Conservation (phyloP, 2,329 filamentous ascomycete species). For the Pezicula radicicola region DNA sequence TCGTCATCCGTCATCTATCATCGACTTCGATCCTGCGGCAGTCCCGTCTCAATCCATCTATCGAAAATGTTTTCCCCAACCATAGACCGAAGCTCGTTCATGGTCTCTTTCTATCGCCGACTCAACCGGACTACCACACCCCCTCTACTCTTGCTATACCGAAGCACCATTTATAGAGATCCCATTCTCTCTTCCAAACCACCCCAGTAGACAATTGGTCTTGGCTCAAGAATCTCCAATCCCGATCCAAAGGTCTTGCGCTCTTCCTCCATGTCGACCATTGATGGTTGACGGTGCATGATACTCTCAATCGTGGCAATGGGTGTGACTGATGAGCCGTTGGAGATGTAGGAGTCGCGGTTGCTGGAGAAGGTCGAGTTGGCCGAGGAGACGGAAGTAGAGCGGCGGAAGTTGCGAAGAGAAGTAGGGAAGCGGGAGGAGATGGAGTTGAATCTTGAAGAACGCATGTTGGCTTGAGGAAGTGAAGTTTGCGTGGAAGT, state of each 20-base stretch:
- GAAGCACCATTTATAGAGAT: constrained; percentile 11
- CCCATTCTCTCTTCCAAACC: constrained; percentile 58
- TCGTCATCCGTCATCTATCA: constrained; percentile 9
- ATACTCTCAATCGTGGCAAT: constrained; percentile 55
- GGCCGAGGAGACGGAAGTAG: constrained; percentile 33
- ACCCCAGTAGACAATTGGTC: constrained; percentile 61
- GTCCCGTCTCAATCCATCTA: constrained; percentile 1
- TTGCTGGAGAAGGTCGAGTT: constrained; percentile 24
- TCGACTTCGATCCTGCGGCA: constrained; percentile 16
- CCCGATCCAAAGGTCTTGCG: constrained; percentile 48
- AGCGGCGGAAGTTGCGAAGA: constrained; percentile 51
- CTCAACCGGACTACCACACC: not conserved
- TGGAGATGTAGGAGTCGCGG: constrained; percentile 38
- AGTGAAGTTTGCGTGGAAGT: not conserved
- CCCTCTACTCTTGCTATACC: not conserved
- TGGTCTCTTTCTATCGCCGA: too few relatives aligned
- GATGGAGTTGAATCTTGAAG: constrained; percentile 26
- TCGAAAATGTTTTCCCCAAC: not conserved
- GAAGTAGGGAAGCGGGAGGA: constrained; percentile 49
- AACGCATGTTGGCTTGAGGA: constrained; percentile 23
- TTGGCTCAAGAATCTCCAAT: constrained; percentile 56
- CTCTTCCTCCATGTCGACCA: constrained; percentile 57
- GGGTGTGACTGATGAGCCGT: constrained; percentile 30
- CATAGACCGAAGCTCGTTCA: too few relatives aligned
- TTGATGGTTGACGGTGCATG: constrained; percentile 54